A percentile compares a stretch with the other conserved stretches of the same genome.
Evolutionary conservation across 768 basidiomycete genomes (phyloP).

Genomic region (Termitomyces sp.): DNA sequence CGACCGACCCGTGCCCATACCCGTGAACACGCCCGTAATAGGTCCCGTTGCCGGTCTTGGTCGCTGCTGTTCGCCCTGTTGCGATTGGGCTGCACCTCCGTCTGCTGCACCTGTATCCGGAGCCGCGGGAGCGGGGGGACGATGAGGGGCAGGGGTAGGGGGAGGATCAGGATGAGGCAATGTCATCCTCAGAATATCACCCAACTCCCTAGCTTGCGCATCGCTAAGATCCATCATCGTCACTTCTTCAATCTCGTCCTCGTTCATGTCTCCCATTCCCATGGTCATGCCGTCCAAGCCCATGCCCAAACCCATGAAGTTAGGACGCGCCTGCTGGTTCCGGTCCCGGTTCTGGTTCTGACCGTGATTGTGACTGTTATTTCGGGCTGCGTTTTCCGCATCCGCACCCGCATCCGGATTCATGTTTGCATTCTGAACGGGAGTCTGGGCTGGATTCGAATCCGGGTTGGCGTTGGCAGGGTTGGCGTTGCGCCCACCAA

Average conservation of each 20-base stretch:
- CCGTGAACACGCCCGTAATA: neutral
- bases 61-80: neutral
- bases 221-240: neutral
- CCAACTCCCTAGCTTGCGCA: neutral
- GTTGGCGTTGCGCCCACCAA: neutral
- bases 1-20: neutral
- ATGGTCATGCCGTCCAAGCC: neutral
- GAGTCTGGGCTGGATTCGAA: neutral
- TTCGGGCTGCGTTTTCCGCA: neutral
- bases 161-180: neutral
- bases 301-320: neutral
- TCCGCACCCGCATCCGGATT: neutral
- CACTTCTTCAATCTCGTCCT: neutral
- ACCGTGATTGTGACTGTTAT: neutral
- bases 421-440: neutral
- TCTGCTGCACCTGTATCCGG: neutral
- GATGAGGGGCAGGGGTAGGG: neutral
- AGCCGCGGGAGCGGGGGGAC: neutral
- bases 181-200: neutral
- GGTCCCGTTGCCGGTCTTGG: neutral
- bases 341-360: neutral
- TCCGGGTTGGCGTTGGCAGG: neutral
- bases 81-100: neutral
- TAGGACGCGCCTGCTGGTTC: neutral
- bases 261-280: neutral